phyloP scores from a whole-genome alignment of 139 green algal genomes.

The Trebouxia sp. region DNA sequence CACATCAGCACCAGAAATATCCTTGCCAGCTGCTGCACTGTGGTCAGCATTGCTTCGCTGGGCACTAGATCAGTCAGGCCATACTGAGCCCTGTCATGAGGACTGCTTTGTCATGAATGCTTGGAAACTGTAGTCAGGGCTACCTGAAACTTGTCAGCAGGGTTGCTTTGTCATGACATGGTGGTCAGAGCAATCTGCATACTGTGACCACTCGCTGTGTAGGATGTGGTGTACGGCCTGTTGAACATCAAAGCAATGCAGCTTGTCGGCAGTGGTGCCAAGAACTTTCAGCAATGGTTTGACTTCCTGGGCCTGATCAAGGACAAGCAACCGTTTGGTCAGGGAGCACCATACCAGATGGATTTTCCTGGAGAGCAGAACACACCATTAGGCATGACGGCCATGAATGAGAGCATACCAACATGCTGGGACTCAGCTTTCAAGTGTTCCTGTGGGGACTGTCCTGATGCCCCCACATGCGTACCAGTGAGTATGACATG shows the following conservation, averaged over 20 bases:
- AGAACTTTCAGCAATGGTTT: conserved; percentile 73
- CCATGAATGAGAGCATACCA: conserved; percentile 48
- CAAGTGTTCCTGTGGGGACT: conserved; percentile 89
- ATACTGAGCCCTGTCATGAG: no score
- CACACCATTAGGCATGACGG: conserved; percentile 48
- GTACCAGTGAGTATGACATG: conserved; percentile 35
- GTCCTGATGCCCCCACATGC: conserved; percentile 70
- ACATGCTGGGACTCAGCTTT: conserved; percentile 72
- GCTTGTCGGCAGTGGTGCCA: conserved; percentile 82
- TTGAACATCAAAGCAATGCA: conserved; percentile 81
- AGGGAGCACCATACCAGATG: conserved; percentile 73
- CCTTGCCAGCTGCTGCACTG: no score
- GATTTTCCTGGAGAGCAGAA: conserved; percentile 64
- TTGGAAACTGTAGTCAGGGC: neutral
- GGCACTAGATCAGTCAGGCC: no score
- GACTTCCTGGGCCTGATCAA: conserved; percentile 84
- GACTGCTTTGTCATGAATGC: no score
- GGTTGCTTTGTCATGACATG: neutral
- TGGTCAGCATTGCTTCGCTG: no score
- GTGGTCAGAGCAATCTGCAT: neutral
- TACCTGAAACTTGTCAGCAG: neutral
- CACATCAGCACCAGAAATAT: no score
- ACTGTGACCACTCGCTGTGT: neutral
- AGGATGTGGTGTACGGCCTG: conserved; percentile 47
- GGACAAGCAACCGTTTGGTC: conserved; percentile 61